phyloP scores from a whole-genome alignment of 768 basidiomycete genomes.

The Amanita thiersii region DNA sequence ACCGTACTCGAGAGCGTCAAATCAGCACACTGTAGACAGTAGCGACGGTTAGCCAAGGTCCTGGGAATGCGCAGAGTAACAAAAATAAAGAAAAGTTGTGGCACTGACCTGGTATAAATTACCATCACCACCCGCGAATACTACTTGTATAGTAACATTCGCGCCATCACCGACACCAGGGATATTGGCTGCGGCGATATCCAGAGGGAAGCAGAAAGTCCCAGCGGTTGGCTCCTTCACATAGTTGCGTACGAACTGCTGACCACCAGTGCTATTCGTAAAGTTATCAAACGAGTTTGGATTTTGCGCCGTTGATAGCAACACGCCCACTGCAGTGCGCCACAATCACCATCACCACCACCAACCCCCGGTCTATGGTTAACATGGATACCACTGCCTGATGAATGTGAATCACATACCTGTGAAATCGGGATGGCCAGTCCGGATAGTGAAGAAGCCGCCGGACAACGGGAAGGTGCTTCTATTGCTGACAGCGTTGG shows the following conservation, averaged over 20 bases:
- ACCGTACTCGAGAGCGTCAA: conserved; percentile 50
- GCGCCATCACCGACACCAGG: conserved; percentile 46
- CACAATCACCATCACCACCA: not conserved
- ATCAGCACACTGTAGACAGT: conserved; percentile 61
- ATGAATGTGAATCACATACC: conserved; percentile 25
- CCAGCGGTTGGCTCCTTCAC: conserved; percentile 7
- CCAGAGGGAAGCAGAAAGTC: conserved; percentile 15
- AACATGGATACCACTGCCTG: no score
- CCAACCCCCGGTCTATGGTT: no score
- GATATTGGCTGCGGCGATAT: conserved; percentile 38
- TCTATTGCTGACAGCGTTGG: conserved; percentile 41
- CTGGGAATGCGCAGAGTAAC: not conserved
- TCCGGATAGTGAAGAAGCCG: conserved; percentile 50
- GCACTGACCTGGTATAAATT: conserved; percentile 55
- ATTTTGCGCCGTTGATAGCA: conserved; percentile 39
- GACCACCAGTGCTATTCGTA: conserved; percentile 20
- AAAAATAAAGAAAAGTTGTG: not conserved
- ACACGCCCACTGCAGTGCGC: conserved; percentile 26
- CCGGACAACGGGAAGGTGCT: conserved; percentile 58
- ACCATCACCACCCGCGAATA: conserved; percentile 61
- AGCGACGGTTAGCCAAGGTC: no score
- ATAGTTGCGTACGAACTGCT: conserved; percentile 7
- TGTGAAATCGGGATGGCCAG: conserved; percentile 48
- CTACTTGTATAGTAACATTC: conserved; percentile 62
- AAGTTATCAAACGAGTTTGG: conserved; percentile 51